Base-by-base conservation (phyloP, 192 early-diverging fungal species). In the Coemansia sp. region DNA sequence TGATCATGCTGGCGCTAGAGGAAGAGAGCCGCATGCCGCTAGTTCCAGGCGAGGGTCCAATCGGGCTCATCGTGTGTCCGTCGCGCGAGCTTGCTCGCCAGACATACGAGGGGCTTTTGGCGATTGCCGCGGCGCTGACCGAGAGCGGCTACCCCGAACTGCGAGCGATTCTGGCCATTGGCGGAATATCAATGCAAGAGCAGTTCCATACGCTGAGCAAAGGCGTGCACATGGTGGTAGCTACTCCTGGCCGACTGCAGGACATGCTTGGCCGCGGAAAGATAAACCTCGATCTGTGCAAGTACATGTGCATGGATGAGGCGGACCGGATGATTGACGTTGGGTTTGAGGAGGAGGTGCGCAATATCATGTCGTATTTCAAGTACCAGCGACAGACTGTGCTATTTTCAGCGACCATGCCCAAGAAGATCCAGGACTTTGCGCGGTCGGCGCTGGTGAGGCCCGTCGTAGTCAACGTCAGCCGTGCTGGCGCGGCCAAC, bases 311-410 rank as follows among this genome's bases (percentile, higher is more conserved):
- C 66, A 88, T 98, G 89, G 97, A 99, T 78, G 97, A 99, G 76
- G 97, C 97, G 12, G 97, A 99, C 88, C 86, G 96, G 62, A 99
- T 99, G 97, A 90, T 99, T 57, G 97, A 99, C 72, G 92, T 97
- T 89, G 96, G 96, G 36, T 99, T 99, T 70, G 97, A 98, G 59
- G 97, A 99, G 32, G 97, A 98, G 72, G 92, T 97, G 36, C 88
- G 97, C 51, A 93, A 91, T 40, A 95, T 98, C 59, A 90, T 98
- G 84, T 98, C 96, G 6, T 97, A 90, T 67, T 98, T 97, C 69
- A 97, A 88, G 83, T 79, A 84, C 43, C 97, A 99, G 82, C 91
- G 96, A 31, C 97, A 99, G 73, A 99, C 97, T 2, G 86, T 99
- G n/a, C 77, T 99, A 10, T 99, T 96, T 67, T 94, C 92, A 27